Percentiles rank a stretch among this genome's conserved stretches.
These are phyloP conservation scores for Lepiota venenata DNA, from an alignment of 768 basidiomycete species.

Conservation along the genomic window DNA sequence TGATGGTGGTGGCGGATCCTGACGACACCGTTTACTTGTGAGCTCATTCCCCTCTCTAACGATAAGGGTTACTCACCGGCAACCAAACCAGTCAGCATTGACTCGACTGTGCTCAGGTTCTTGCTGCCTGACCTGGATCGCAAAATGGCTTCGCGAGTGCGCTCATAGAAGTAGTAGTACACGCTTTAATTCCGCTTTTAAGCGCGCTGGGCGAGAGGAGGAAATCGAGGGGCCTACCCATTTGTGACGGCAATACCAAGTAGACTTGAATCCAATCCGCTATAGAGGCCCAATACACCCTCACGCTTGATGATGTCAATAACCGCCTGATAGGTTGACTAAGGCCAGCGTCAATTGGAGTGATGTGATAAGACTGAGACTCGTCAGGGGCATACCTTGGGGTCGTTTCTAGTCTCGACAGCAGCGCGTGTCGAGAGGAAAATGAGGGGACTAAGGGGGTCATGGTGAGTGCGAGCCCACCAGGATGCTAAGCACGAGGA, in stretches of 20 bases:
- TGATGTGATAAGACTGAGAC: neutral
- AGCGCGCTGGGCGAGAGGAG: neutral
- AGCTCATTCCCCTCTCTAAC: slow-evolving; percentile 2
- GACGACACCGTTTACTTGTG: neutral
- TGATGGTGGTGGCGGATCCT: slow-evolving; percentile 87
- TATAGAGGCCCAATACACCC: slow-evolving; percentile 82
- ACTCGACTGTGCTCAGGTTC: slow-evolving; percentile 80
- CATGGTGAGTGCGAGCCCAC: slow-evolving; percentile 9
- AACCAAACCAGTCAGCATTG: slow-evolving; percentile 83
- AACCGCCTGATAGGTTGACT: slow-evolving; percentile 67
- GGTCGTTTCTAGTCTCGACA: slow-evolving; percentile 77
- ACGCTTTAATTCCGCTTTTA: slow-evolving; percentile 43
- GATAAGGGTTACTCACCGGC: slow-evolving; percentile 52
- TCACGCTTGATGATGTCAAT: slow-evolving; percentile 80
- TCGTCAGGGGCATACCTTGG: slow-evolving; percentile 49
- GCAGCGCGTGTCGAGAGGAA: slow-evolving; percentile 92
- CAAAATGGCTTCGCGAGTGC: slow-evolving; percentile 55
- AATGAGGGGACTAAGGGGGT: slow-evolving; percentile 69
- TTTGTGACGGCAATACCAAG: slow-evolving; percentile 93
- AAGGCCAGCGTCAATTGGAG: slow-evolving; percentile 11
- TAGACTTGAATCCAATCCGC: slow-evolving; percentile 80
- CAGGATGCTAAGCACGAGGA: slow-evolving; percentile 3
- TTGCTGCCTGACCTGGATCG: slow-evolving; percentile 55
- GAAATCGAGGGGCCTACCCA: slow-evolving; percentile 45
- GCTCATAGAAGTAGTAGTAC: slow-evolving; percentile 92